Percentiles rank a stretch among this genome's conserved stretches.
Conservation (phyloP, 768 basidiomycete species). For the Naganishia onofrii region DNA sequence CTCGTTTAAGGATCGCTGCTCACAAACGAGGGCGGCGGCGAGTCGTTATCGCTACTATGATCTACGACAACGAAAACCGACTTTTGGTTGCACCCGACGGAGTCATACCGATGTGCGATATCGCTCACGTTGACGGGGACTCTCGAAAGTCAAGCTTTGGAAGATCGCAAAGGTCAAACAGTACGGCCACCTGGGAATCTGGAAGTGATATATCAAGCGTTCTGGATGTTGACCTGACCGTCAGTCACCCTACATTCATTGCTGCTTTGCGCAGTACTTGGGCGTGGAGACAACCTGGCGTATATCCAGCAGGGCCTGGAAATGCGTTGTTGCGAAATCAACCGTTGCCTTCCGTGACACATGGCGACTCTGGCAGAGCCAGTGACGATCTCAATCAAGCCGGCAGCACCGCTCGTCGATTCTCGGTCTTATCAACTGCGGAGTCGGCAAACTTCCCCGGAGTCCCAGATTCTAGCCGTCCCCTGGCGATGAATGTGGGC, state of each 20-base stretch:
- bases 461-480: background rate
- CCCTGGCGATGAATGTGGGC: slow-evolving; percentile 34
- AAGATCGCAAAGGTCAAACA: background rate
- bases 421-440: slow-evolving; percentile 37
- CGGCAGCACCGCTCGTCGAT: background rate
- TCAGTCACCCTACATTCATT: slow-evolving; percentile 51
- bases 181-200: slow-evolving; percentile 26
- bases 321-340: slow-evolving; percentile 8
- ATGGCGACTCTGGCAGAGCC: background rate
- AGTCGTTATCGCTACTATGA: slow-evolving; percentile 50
- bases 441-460: slow-evolving; percentile 31
- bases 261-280: slow-evolving; percentile 49
- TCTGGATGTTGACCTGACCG: slow-evolving; percentile 50
- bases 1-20: slow-evolving; percentile 37
- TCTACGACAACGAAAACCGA: slow-evolving; percentile 47
- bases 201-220: slow-evolving; percentile 40
- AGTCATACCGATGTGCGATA: slow-evolving; percentile 51
- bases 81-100: slow-evolving; percentile 52
- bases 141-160: slow-evolving; percentile 7
- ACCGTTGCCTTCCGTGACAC: background rate
- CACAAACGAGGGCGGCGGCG: slow-evolving; percentile 39
- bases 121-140: slow-evolving; percentile 38
- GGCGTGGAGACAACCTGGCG: slow-evolving; percentile 47
- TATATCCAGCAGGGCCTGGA: slow-evolving; percentile 18
- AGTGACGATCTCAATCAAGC: slow-evolving; percentile 13